Evolutionary conservation across 169 alveolate species (phyloP).

Genomic region (Cryptosporidium sp.): DNA sequence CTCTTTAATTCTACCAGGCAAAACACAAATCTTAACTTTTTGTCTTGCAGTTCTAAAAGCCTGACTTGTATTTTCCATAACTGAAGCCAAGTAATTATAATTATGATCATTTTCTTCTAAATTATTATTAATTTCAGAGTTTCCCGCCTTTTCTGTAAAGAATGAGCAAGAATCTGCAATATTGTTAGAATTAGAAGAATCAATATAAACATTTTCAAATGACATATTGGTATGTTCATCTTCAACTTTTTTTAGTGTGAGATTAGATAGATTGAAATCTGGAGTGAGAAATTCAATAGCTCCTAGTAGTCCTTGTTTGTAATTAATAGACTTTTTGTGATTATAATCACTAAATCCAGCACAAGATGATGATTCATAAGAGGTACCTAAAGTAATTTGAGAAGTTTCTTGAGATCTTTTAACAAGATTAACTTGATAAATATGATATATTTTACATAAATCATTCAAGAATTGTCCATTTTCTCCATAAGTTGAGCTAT

Average conservation of each 20-base stretch:
- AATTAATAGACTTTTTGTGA: not conserved
- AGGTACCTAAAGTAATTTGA: not conserved
- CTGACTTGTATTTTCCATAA: conserved; percentile 32
- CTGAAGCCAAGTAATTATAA: conserved; percentile 68
- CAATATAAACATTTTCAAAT: not conserved
- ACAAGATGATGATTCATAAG: conserved; percentile 1
- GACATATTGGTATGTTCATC: not conserved
- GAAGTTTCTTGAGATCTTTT: conserved; percentile 16
- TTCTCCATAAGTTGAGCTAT: not conserved
- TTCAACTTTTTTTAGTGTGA: not conserved
- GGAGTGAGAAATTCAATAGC: not conserved
- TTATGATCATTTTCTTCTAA: conserved; percentile 2
- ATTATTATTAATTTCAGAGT: not conserved
- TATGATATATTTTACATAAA: not conserved
- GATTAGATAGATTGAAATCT: not conserved
- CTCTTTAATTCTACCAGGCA: conserved; percentile 8
- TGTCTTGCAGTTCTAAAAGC: conserved; percentile 38
- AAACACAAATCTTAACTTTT: conserved; percentile 33
- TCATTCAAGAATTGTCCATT: conserved; percentile 33
- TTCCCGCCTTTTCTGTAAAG: not conserved
- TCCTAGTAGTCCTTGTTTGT: not conserved
- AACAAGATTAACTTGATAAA: not conserved
- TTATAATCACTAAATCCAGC: not conserved
- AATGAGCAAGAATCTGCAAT: not conserved
- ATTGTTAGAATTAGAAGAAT: not conserved